Conservation (phyloP, 2,329 filamentous ascomycete genomes). For the Trichophyton schoenleinii region DNA sequence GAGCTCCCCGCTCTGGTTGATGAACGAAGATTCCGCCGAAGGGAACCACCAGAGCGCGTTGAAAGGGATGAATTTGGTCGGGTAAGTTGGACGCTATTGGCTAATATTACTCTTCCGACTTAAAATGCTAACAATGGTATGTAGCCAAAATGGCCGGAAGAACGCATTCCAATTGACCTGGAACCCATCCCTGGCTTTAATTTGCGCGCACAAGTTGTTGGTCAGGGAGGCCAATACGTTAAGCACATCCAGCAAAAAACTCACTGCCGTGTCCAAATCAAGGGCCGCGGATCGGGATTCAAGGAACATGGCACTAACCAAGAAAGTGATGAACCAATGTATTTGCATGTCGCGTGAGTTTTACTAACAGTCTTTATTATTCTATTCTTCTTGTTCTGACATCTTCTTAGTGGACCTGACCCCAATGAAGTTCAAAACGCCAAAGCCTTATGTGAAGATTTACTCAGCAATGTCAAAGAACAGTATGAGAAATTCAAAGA, state of each 20-base stretch:
- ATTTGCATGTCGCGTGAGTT: slow-evolving; percentile 79
- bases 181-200: slow-evolving; percentile 93
- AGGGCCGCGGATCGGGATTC: slow-evolving; percentile 88
- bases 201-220: slow-evolving; percentile 87
- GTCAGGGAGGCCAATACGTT: slow-evolving; percentile 85
- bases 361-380: background rate
- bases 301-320: slow-evolving; percentile 75
- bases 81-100: slow-evolving; percentile 39
- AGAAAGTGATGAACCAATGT: slow-evolving; percentile 95
- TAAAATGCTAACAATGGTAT: slow-evolving; percentile 19
- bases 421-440: slow-evolving; percentile 72
- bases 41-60: slow-evolving; percentile 61
- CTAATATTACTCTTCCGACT: slow-evolving; percentile 7
- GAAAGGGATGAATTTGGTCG: slow-evolving; percentile 86
- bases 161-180: slow-evolving; percentile 80
- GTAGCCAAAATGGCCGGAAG: slow-evolving; percentile 97
- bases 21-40: slow-evolving; percentile 76
- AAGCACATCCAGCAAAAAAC: slow-evolving; percentile 98
- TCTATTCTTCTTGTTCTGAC: slow-evolving; percentile 21
- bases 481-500: slow-evolving; percentile 88
- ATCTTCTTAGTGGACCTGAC: slow-evolving; percentile 59
- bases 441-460: slow-evolving; percentile 76
- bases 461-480: slow-evolving; percentile 73
- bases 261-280: slow-evolving; percentile 92
- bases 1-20: slow-evolving; percentile 92